Base-by-base conservation (phyloP, 1,139 yeast genomes). In the Scheffersomyces quercinus region DNA sequence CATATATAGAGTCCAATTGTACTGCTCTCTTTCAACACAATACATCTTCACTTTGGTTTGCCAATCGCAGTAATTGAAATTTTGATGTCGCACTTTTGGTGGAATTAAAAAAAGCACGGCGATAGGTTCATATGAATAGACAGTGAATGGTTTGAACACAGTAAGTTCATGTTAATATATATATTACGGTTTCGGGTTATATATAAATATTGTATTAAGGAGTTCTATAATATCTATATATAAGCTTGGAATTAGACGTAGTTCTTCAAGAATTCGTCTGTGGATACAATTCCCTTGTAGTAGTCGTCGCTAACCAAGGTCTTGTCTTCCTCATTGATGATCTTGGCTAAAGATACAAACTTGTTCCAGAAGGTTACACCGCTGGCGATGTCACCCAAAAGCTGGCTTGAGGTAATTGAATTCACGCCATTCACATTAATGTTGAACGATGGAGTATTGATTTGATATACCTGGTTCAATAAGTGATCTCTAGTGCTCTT, bases 371-470 rank as follows among this genome's bases (percentile, higher is more conserved):
- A 75, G 35, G 54, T 48, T 10, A 73, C 60, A 5, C 75, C 79
- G 14, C 50, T 50, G 4, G 61, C 56, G 40, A 82, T 65, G 53
- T 80, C 85, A 2, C 51, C 53, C 29, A 65, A 56, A 13, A 79
- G 60, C 49, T 69, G 76, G 1, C 56, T 61, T 1, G 64, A 50
- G 1, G 70, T 67, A 20, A 72, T 62, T 39, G 77, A 65, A 48
- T 73, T 73, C 34, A 67, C 63, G 2, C 79, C 77, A 50, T 69
- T 62, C 29, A 72, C 75, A 51, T 73, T 73, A 43, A 70, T 70
- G 51, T 73, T 73, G 52, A 68, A 71, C 3, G 74, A 62, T 5
- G 71, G 59, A 41, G 66, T 67, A 43, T 63, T 59, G 39, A 71
- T 67, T 50, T 73, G 79, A 52, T 65, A 72, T 13, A 73, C 72